These are phyloP conservation scores for Striga hermonthica DNA, from an alignment of 305 asterid species.

Conservation along the genomic window DNA sequence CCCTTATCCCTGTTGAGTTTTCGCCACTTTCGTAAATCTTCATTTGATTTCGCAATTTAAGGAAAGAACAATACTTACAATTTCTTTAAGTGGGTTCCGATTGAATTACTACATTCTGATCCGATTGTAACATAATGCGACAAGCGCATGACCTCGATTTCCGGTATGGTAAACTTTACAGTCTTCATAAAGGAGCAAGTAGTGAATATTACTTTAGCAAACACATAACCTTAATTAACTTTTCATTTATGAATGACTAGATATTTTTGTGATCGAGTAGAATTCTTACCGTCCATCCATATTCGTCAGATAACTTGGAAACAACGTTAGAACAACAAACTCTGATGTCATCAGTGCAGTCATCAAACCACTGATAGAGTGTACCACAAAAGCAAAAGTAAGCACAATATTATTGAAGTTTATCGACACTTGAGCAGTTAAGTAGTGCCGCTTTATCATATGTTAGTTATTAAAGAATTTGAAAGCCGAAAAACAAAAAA, in stretches of 20 bases:
- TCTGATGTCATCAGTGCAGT: slow-evolving; percentile 68
- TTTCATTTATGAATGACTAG: too few species aligned
- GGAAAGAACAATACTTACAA: slow-evolving; percentile 37
- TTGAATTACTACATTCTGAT: slow-evolving; percentile 64
- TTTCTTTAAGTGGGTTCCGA: slow-evolving; percentile 49
- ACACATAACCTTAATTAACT: too few species aligned
- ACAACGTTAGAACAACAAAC: slow-evolving; percentile 64
- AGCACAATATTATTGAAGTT: not conserved
- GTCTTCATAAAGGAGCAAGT: slow-evolving; percentile 35
- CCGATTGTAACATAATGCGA: slow-evolving; percentile 83
- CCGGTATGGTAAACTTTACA: slow-evolving; percentile 73
- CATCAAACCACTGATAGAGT: slow-evolving; percentile 73
- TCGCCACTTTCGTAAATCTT: not conserved
- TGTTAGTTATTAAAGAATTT: not conserved
- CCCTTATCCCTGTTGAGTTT: slow-evolving; percentile 42
- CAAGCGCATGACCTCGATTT: slow-evolving; percentile 84
- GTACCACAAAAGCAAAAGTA: not conserved
- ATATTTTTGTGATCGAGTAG: not conserved
- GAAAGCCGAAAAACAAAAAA: not conserved
- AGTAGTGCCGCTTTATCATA: not conserved
- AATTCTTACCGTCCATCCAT: slow-evolving; percentile 73
- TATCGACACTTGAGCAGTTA: not conserved
- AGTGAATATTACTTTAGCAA: too few species aligned
- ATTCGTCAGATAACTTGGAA: slow-evolving; percentile 45
- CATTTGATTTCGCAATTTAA: not conserved